phyloP scores from a whole-genome alignment of 106 monocot species.

The Dioscorea alata region DNA sequence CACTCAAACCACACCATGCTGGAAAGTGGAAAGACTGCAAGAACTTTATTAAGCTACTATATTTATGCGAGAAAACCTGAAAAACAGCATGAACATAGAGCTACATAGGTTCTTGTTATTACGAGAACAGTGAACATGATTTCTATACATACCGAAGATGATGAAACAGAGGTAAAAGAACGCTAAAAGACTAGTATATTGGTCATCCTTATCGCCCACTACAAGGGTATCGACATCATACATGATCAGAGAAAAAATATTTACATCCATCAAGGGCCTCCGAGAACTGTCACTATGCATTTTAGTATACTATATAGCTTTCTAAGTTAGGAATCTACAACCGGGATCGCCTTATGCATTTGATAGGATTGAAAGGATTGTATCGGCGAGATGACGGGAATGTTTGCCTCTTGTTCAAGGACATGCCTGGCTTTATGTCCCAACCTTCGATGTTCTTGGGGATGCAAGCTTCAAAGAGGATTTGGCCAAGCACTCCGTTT shows the following conservation, averaged over 20 bases:
- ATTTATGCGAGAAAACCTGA: no score
- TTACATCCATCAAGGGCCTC: background rate
- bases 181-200: no score
- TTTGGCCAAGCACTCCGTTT: conserved; percentile 65
- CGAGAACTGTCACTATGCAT: background rate
- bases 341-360: conserved; percentile 34
- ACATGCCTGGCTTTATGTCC: conserved; percentile 33
- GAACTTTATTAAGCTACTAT: no score
- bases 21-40: no score
- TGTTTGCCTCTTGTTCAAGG: conserved; percentile 12
- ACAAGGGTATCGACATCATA: no score
- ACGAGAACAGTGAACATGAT: no score
- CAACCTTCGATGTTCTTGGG: conserved; percentile 81
- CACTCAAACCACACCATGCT: no score
- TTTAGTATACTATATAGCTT: background rate
- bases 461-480: conserved; percentile 71
- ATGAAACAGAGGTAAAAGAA: no score
- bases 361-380: conserved; percentile 45
- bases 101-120: no score
- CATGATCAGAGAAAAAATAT: background rate
- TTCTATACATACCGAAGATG: no score
- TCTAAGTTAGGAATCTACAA: conserved; percentile 13
- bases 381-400: background rate
- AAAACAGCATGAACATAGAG: no score
- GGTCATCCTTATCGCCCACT: no score